Conservation (phyloP, 2,329 filamentous ascomycete species). For the Orbilia javanica region DNA sequence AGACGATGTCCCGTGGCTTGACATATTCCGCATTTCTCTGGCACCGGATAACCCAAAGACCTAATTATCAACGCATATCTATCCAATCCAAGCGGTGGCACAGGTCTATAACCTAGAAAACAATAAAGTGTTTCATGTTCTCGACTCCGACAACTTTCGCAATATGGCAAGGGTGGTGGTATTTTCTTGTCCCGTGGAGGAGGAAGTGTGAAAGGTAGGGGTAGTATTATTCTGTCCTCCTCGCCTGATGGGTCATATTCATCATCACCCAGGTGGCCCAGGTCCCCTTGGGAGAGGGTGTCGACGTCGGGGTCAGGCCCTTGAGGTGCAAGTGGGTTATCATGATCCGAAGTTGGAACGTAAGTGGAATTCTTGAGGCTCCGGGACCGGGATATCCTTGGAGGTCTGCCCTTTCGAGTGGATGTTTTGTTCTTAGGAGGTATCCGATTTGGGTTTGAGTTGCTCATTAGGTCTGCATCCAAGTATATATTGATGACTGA, state of each 20-base stretch:
- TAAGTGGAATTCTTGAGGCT: background rate
- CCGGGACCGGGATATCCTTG: too few relatives aligned
- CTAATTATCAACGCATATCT: background rate
- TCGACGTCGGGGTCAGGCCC: too few relatives aligned
- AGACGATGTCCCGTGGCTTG: background rate
- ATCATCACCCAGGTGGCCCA: too few relatives aligned
- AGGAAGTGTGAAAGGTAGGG: too few relatives aligned
- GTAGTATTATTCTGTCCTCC: too few relatives aligned
- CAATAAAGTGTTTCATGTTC: background rate
- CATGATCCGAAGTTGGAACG: background rate
- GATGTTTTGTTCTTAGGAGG: background rate
- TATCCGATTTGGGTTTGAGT: background rate
- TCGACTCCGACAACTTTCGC: background rate
- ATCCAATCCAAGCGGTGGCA: background rate
- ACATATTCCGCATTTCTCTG: background rate
- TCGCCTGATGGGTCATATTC: too few relatives aligned
- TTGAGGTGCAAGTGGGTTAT: background rate
- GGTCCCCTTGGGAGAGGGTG: too few relatives aligned
- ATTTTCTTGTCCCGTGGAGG: too few relatives aligned
- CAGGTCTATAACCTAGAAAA: background rate
- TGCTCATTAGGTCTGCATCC: background rate
- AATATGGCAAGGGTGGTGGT: too few relatives aligned
- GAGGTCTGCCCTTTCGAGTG: too few relatives aligned
- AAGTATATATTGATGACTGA: background rate
- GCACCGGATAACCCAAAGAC: background rate